Evolutionary conservation across 2,329 filamentous ascomycete species (phyloP), one percentile per base, ranked within the genome.

Genomic region (Esteya vermicola): DNA sequence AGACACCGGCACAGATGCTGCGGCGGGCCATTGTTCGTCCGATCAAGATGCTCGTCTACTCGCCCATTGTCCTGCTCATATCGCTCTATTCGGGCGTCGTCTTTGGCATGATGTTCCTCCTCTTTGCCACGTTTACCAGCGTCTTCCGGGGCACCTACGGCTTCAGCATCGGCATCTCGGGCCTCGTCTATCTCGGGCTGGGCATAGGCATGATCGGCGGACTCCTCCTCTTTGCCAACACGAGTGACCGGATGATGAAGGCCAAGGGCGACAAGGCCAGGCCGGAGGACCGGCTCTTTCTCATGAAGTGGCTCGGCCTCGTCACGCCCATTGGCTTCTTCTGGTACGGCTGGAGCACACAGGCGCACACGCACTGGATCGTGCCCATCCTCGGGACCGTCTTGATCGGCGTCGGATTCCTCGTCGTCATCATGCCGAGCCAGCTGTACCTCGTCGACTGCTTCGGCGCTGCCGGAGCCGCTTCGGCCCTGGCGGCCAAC

Each of bases 241-340:
- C 78, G 3, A 63, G 68, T 45, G 82, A 81, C 57, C 57, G 65
- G 2, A 65, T 74, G 38, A 81, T 82, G 52, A 31, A 38, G 45
- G 73, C 78, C 55, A 68, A 66, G 41, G 58, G 63, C 45, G 65
- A 63, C 0, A 64, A 65, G 6, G 61, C 66, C 8, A 61, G 77
- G 0, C 66, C 75, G 0, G 70, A 81, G 51, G 66, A 67, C 19
- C 64, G 76, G 1, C 62, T 81, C 0, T 72, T 70, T 0, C 73
- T 75, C 0, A 79, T 80, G 74, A 33, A 31, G 54, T 19, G 54
- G 55, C 28, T 39, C 58, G 5, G 26, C 54, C 18, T 61, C 72
- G 4, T 67, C 67, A 0, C 23, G 14, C 26, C 25, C 23, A 48
- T 64, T 14, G 62, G 63, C 1, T 54, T 72, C 28, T 70, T 72